A percentile compares a stretch with the other conserved stretches of the same genome.
Conservation (phyloP, 352 stramenopile species). For the Peronospora belbahrii region DNA sequence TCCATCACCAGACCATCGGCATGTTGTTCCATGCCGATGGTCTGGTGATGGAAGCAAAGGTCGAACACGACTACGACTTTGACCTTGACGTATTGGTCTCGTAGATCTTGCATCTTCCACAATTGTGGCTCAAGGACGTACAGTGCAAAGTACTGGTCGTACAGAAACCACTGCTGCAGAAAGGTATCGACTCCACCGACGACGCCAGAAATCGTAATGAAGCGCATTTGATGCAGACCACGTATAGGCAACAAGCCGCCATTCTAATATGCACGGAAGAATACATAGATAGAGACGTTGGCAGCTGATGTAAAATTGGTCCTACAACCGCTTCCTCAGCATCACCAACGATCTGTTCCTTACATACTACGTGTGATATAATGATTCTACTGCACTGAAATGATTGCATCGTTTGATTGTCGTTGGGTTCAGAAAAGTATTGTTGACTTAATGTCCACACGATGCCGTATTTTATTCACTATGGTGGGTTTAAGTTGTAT, state of each 20-base stretch:
- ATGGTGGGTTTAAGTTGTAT: too few species aligned
- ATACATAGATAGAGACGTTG: constrained; percentile 15
- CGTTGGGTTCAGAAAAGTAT: too few species aligned
- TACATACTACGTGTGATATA: too few species aligned
- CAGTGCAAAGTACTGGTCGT: constrained; percentile 16
- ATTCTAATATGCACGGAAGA: constrained; percentile 25
- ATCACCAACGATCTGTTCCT: too few species aligned
- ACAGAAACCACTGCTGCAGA: constrained; percentile 28
- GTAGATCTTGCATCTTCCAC: constrained; percentile 13
- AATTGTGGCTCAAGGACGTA: constrained; percentile 20
- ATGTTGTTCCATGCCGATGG: too few species aligned
- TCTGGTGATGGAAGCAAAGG: too few species aligned
- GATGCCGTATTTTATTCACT: too few species aligned
- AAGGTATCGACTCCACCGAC: constrained; percentile 20
- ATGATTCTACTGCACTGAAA: too few species aligned
- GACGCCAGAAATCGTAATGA: constrained; percentile 22
- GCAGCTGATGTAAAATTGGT: constrained; percentile 32
- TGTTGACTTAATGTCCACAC: too few species aligned
- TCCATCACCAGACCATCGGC: too few species aligned
- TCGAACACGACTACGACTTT: constrained; percentile 22
- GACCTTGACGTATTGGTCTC: constrained; percentile 21
- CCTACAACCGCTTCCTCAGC: constrained; percentile 17
- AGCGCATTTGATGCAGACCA: constrained; percentile 17
- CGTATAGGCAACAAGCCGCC: constrained; percentile 18
- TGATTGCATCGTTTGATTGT: too few species aligned